Conservation (phyloP, 2,329 filamentous ascomycete genomes). For the Alternaria conjuncta region DNA sequence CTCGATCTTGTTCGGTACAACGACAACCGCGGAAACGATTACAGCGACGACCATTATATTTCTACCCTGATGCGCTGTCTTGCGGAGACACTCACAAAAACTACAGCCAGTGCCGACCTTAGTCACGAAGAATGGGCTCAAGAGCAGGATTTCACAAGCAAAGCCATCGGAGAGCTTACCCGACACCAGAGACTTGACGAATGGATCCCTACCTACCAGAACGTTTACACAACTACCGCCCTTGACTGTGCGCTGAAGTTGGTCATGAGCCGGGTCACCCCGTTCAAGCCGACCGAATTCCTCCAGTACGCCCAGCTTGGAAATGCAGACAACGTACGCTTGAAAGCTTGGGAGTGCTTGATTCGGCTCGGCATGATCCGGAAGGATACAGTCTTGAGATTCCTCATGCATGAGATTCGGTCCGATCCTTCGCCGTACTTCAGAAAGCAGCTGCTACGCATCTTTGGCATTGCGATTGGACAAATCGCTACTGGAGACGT, state of each 20-base stretch:
- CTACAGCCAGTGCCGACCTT: slow-evolving; percentile 49
- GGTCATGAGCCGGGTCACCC: slow-evolving; percentile 60
- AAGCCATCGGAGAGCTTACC: slow-evolving; percentile 67
- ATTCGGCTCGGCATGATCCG: slow-evolving; percentile 61
- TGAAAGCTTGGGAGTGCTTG: slow-evolving; percentile 65
- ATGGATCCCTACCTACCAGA: slow-evolving; percentile 70
- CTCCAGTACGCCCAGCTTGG: slow-evolving; percentile 66
- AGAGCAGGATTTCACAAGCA: slow-evolving; percentile 61
- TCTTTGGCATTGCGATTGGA: slow-evolving; percentile 63
- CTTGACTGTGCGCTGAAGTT: slow-evolving; percentile 65
- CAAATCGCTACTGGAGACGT: slow-evolving; percentile 64
- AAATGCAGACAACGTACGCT: slow-evolving; percentile 65
- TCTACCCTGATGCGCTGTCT: slow-evolving; percentile 75
- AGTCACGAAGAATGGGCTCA: slow-evolving; percentile 55
- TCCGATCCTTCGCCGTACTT: slow-evolving; percentile 65
- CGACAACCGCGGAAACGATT: slow-evolving; percentile 89
- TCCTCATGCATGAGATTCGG: slow-evolving; percentile 63
- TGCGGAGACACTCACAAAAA: slow-evolving; percentile 58
- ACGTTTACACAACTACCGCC: slow-evolving; percentile 67
- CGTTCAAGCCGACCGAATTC: slow-evolving; percentile 62
- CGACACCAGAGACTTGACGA: slow-evolving; percentile 70
- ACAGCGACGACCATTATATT: slow-evolving; percentile 89
- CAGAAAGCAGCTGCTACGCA: slow-evolving; percentile 58
- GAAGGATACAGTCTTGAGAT: slow-evolving; percentile 59
- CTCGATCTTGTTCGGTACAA: slow-evolving; percentile 91